Base-by-base conservation (phyloP, 768 basidiomycete genomes). In the Leccinum arenicola region DNA sequence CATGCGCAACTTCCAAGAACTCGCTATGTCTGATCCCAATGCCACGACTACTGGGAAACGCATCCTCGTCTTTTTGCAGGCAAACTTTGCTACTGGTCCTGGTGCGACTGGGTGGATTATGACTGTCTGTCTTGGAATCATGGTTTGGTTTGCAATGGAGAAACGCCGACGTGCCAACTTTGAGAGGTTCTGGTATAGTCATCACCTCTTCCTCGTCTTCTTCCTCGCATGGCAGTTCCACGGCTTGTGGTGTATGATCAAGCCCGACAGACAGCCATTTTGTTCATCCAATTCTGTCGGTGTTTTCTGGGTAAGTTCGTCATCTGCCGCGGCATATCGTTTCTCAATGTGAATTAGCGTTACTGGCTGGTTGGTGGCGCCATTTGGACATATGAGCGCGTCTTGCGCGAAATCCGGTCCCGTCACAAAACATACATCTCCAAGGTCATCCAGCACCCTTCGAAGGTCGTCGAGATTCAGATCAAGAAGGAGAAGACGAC, bases 181-280 rank as follows among this genome's bases (percentile, higher is more conserved):
- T 65, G 94, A 98, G 76, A 76, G 81, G 68, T 95, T 95, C 78
- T 94, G 91, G 89, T 93, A 93, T 73, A 82, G 84, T 9, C 87
- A 92, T 70, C 90, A 97, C 72, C 79, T 97, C 61, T 96, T 95
- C 78, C 84, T 96, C 68, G 70, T 91, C 58, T 96, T 96, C 84
- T 97, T 98, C 80, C 82, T 93, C 72, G 78, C 80, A 70, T 97
- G 95, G 95, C 95, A 98, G 72, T 78, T 96, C 31, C 95, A 95
- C 69, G 94, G 94, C 55, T 89, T 95, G 90, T 95, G 93, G 84
- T 95, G 93, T 77, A 93, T 95, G 91, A 93, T 95, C 77, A 77
- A 91, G 74, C 94, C 95, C 25, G 93, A 97, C 74, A 80, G 90
- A 56, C 82, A 90, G 1, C 93, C 93, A 0, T 95, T 80, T 75